A percentile compares a stretch with the other conserved stretches of the same genome.
phyloP scores from a whole-genome alignment of 2,329 filamentous ascomycete species.

The Claviceps africana region DNA sequence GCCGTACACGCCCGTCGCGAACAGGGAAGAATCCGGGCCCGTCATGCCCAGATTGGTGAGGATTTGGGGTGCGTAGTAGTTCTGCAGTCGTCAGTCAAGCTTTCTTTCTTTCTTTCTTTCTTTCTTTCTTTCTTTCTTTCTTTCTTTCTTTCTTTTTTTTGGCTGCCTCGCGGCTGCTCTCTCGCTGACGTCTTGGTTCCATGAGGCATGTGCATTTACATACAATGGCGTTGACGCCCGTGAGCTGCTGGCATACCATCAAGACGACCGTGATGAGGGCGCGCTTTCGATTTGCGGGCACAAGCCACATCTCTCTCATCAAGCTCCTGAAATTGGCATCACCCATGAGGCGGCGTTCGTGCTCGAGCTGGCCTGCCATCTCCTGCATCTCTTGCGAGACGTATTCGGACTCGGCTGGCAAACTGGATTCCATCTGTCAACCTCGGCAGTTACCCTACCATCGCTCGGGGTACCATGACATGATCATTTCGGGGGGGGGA shows the following conservation, averaged over 20 bases:
- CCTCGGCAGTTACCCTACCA: no score
- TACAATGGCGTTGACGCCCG: slow-evolving; percentile 38
- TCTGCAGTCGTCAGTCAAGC: slow-evolving; percentile 15
- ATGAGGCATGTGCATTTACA: slow-evolving; percentile 14
- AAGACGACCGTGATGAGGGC: slow-evolving; percentile 46
- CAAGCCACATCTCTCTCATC: slow-evolving; percentile 49
- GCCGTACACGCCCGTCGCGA: slow-evolving; percentile 62
- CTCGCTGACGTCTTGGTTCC: background rate
- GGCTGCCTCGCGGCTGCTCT: background rate
- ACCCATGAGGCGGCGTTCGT: slow-evolving; percentile 43
- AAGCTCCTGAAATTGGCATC: slow-evolving; percentile 41
- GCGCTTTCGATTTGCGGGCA: slow-evolving; percentile 48
- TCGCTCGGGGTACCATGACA: no score
- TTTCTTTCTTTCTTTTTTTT: no score
- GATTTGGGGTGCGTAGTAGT: slow-evolving; percentile 58
- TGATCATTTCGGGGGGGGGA: no score
- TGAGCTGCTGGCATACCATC: slow-evolving; percentile 62
- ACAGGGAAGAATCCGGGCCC: slow-evolving; percentile 43
- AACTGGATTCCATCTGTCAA: slow-evolving; percentile 14
- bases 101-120: background rate
- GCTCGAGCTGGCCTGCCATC: slow-evolving; percentile 46
- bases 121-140: no score
- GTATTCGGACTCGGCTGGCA: slow-evolving; percentile 40
- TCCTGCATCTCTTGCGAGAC: slow-evolving; percentile 45
- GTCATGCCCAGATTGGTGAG: slow-evolving; percentile 51